Base-by-base conservation (phyloP, 2,329 filamentous ascomycete genomes). In the Phialophora expanda region DNA sequence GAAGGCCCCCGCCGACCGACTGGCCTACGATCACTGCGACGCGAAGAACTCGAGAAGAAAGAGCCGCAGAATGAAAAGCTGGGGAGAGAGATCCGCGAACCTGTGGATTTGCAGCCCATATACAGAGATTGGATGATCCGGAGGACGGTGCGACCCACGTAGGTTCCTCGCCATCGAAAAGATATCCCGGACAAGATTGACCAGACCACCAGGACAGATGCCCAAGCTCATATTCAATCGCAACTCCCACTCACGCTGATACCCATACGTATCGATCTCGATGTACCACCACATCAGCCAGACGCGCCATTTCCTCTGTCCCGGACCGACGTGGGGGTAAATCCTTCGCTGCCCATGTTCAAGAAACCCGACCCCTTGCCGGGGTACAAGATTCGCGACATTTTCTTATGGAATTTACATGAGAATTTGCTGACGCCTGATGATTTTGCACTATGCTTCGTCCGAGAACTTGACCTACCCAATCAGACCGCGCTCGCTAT, bases 371-470 rank as follows among this genome's bases (percentile, higher is more conserved):
- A 97, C 68, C 79, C 87, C 67, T 93, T 93, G 14, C 88, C 93
- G 0, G 90, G 92, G 2, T 97, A 93, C 78, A 88, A 95, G 69
- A 83, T 99, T 64, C 93, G 96, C 74, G 95, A 99, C 73, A 90
- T 91, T n/a, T 98, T 99, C 74, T 81, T 97, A 60, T 99, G 95
- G 95, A 99, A 99, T 74, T 84, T 99, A 14, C 94, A 98, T 78
- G 95, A 99, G 80, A 91, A 92, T 0, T 83, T 97, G 65, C 91
- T 93, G 59, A 99, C 95, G 0, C 96, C 95, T 0, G 95, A 99
- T 75, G 91, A 96, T 75, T 99, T 98, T 76, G 95, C 95, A n/a
- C 87, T 90, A 72, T 88, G 86, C 1, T 87, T 98, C 71, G 93
- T 96, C 1, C 92, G 96, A 70, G 95, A 99, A 76, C 85, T 99